Percentiles rank a stretch among this genome's conserved stretches.
Evolutionary conservation across 2,329 filamentous ascomycete species (phyloP).

Genomic region (Ploettnerulaceae sp.): DNA sequence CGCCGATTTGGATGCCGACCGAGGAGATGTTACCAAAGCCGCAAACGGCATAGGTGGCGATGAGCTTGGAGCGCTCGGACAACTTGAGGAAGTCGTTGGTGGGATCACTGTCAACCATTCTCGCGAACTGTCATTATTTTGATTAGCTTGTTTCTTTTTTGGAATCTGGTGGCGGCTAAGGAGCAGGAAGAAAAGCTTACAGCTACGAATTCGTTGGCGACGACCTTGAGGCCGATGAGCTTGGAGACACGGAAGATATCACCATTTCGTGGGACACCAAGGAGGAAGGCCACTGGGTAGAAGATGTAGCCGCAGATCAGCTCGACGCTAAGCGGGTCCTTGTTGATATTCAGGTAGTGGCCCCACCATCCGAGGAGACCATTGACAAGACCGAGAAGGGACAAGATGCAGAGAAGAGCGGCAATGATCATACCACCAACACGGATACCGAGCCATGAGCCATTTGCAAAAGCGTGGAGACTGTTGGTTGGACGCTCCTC

Average conservation of each 20-base stretch:
- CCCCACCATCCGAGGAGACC: conserved; percentile 82
- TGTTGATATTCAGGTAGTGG: conserved; percentile 66
- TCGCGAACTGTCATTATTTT: conserved; percentile 8
- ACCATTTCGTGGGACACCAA: conserved; percentile 64
- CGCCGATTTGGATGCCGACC: conserved; percentile 84
- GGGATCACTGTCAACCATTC: neutral
- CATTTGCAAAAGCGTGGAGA: conserved; percentile 80
- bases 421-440: conserved; percentile 79
- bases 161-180: neutral
- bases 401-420: conserved; percentile 79
- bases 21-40: conserved; percentile 83
- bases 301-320: conserved; percentile 72
- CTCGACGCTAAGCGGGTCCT: conserved; percentile 67
- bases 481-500: conserved; percentile 73
- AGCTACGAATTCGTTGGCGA: conserved; percentile 48
- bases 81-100: conserved; percentile 50
- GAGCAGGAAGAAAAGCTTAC: conserved; percentile 11
- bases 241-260: conserved; percentile 67
- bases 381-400: conserved; percentile 68
- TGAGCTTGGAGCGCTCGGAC: conserved; percentile 67
- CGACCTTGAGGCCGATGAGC: conserved; percentile 79
- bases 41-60: conserved; percentile 82
- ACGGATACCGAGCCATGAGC: conserved; percentile 80
- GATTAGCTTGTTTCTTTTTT: neutral
- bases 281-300: conserved; percentile 74